A percentile compares a stretch with the other conserved stretches of the same genome.
Evolutionary conservation across 2,329 filamentous ascomycete species (phyloP).

Genomic region (Aciculosporium take): DNA sequence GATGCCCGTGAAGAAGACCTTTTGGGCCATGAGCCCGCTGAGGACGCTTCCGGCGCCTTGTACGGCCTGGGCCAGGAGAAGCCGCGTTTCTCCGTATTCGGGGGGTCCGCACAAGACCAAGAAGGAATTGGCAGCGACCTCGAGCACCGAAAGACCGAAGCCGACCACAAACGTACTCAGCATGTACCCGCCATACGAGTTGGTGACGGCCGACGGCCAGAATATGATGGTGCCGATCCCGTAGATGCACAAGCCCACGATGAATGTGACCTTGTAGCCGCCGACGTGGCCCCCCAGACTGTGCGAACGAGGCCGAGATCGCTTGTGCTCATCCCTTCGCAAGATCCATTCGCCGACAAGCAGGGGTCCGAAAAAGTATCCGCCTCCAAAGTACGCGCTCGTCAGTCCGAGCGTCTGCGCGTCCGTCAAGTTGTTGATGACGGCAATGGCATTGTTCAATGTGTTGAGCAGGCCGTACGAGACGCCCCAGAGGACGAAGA

Average conservation of each 20-base stretch:
- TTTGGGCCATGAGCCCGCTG: constrained; percentile 56
- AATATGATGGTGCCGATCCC: constrained; percentile 69
- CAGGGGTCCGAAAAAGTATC: constrained; percentile 56
- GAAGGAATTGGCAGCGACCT: constrained; percentile 71
- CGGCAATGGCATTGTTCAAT: constrained; percentile 57
- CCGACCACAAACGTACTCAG: constrained; percentile 61
- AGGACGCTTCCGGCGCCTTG: constrained; percentile 64
- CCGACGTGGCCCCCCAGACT: constrained; percentile 32
- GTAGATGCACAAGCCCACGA: constrained; percentile 61
- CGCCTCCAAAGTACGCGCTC: constrained; percentile 54
- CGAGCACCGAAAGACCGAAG: constrained; percentile 60
- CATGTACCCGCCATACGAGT: constrained; percentile 66
- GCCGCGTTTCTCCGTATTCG: constrained; percentile 57
- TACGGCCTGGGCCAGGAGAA: constrained; percentile 62
- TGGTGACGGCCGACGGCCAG: constrained; percentile 65
- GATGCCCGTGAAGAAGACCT: constrained; percentile 56
- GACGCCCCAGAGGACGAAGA: constrained; percentile 84
- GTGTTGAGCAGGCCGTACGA: constrained; percentile 78
- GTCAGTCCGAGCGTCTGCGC: constrained; percentile 54
- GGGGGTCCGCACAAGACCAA: constrained; percentile 57
- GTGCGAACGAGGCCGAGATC: constrained; percentile 25
- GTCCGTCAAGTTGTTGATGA: constrained; percentile 44
- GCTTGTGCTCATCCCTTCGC: constrained; percentile 48
- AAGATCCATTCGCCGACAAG: constrained; percentile 58
- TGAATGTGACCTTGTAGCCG: constrained; percentile 71